Base-by-base conservation (phyloP, 1,284 basidiomycete species). In the Peniophora sp. region DNA sequence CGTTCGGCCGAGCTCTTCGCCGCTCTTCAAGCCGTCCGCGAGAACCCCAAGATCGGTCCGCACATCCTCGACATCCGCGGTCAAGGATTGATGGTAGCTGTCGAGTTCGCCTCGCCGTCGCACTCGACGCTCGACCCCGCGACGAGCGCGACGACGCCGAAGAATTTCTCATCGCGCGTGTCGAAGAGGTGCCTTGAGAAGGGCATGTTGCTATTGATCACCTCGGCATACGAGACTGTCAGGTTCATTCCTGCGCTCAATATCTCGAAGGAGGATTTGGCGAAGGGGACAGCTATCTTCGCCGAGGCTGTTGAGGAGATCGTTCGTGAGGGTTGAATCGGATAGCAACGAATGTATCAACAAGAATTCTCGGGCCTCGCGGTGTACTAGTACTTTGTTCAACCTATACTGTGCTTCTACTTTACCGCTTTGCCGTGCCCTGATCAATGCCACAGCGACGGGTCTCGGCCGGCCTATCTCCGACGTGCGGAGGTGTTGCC, bases 141-240 rank as follows among this genome's bases (percentile, higher is more conserved):
- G 24, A 58, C 68, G 37, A 64, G 67, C 50, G 56, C 67, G 39
- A 57, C 62, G 23, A 69, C 79, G 9, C 85, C 87, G 24, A 75
- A 76, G 66, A 74, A 77, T 58, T 74, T 95, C 54, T 85, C 91
- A 14, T 74, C 74, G 54, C 75, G 85, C n/a, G 81, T 97, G 11
- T 79, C 88, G 58, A 80, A 81, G 65, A 83, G 81, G 62, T 93
- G 92, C 67, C 72, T 92, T 53, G 88, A 92, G 64, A 85, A 88
- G 66, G 90, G 87, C 39, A 69, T 95, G 73, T 65, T 94, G 54
- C 79, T 93, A 39, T 68, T 92, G 55, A 90, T 88, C 20, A 91
- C 88, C 27, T 88, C 84, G 53, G 73, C 86, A 24, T 91, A 87
- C 62, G 85, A 90, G 64, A 85, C 87, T 11, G 68, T 92, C 53